Conservation (phyloP, 2,329 filamentous ascomycete genomes). For the Dactylellina leptospora region DNA sequence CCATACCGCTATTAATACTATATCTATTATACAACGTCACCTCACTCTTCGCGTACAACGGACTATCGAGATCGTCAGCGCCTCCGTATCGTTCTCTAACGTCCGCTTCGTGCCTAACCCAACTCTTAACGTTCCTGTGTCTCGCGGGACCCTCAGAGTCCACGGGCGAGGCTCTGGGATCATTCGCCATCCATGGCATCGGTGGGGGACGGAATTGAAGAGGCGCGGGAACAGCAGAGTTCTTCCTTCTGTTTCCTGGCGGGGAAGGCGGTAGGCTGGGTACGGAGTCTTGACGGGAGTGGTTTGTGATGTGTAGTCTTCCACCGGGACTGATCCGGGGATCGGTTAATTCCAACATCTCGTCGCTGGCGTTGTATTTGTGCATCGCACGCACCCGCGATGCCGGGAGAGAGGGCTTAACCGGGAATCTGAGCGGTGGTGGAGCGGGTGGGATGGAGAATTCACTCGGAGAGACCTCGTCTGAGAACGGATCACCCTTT, state of each 20-base stretch:
- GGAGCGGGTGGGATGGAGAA: slow-evolving; percentile 32
- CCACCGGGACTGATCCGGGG: slow-evolving; percentile 34
- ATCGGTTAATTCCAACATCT: slow-evolving; percentile 40
- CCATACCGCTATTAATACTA: slow-evolving; percentile 49
- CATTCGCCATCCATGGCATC: neutral
- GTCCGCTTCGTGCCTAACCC: slow-evolving; percentile 72
- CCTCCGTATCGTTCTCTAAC: slow-evolving; percentile 22
- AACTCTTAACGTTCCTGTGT: slow-evolving; percentile 70
- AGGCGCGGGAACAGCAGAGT: slow-evolving; percentile 8
- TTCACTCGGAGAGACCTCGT: slow-evolving; percentile 35
- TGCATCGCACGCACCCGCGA: slow-evolving; percentile 22
- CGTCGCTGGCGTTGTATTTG: slow-evolving; percentile 43
- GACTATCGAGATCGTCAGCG: slow-evolving; percentile 32
- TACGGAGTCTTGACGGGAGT: slow-evolving; percentile 38
- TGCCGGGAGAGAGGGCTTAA: neutral
- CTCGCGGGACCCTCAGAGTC: slow-evolving; percentile 66
- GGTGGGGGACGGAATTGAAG: slow-evolving; percentile 13
- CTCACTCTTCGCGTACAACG: slow-evolving; percentile 43
- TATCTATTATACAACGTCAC: slow-evolving; percentile 41
- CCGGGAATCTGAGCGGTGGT: slow-evolving; percentile 32
- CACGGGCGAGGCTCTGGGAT: slow-evolving; percentile 60
- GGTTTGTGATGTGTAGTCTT: slow-evolving; percentile 46
- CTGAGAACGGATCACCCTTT: slow-evolving; percentile 32
- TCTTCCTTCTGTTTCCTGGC: slow-evolving; percentile 23
- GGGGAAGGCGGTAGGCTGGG: slow-evolving; percentile 40